Conservation (phyloP, 192 early-diverging fungal species). For the Coemansia sp. region DNA sequence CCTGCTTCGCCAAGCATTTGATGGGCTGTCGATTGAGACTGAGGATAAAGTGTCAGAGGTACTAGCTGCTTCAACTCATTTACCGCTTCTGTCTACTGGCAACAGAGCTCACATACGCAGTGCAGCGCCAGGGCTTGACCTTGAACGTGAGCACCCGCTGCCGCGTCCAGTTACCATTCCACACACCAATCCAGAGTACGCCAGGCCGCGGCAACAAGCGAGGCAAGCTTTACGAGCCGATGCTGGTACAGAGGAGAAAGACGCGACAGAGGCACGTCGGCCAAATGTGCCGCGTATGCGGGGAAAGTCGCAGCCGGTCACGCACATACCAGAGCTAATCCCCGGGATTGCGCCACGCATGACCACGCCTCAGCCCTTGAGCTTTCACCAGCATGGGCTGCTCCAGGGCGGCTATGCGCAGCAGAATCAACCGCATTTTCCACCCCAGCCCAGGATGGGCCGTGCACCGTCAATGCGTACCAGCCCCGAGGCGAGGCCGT, state of each 20-base stretch:
- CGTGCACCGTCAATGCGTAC: conserved; percentile 9
- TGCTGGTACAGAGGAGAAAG: neutral
- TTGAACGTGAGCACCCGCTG: conserved; percentile 21
- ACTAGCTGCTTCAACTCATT: neutral
- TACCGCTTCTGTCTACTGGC: conserved; percentile 2
- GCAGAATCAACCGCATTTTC: neutral
- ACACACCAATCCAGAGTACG: neutral
- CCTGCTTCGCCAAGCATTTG: conserved; percentile 21
- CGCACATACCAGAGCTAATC: conserved; percentile 14
- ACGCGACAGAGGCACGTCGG: conserved; percentile 1
- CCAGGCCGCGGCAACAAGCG: conserved; percentile 1
- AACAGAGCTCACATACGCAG: conserved; percentile 20
- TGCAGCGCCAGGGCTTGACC: conserved; percentile 26
- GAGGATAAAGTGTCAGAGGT: no score
- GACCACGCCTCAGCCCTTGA: conserved; percentile 25
- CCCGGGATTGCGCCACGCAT: conserved; percentile 11
- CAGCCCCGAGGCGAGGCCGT: conserved; percentile 14
- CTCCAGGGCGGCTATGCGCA: conserved; percentile 1
- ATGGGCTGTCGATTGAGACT: conserved; percentile 24
- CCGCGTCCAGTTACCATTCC: conserved; percentile 29
- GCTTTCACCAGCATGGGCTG: neutral
- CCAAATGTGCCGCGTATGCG: conserved; percentile 11
- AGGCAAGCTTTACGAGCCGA: neutral
- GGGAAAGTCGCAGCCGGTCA: conserved; percentile 35
- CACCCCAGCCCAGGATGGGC: neutral